Evolutionary conservation across 768 basidiomycete species (phyloP), one percentile per base, ranked within the genome.

Genomic region (Kockovaella imperatae): DNA sequence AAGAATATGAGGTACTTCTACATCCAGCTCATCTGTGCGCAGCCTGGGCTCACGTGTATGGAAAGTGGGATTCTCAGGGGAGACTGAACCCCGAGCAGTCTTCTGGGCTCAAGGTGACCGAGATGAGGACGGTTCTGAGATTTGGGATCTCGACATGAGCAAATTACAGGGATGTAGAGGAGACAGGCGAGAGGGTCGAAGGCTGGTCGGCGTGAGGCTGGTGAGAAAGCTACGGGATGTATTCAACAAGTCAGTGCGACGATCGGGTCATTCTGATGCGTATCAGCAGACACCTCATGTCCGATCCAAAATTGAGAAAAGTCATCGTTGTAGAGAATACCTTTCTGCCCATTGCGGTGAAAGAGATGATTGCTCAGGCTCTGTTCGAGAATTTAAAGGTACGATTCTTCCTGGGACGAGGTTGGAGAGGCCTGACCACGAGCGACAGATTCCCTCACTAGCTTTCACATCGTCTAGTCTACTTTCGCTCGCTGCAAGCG

Each of bases 1-100:
- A 4, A 14, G 29, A 13, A 18, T 18, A 14, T 36, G 10, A 28
- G 14, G 8, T 35, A 35, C 17, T 42, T 6, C 30, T 17, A 17
- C 15, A 25, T 17, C 25, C 21, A 28, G 25, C 30, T 49, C 32
- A 47, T 1, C 4, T 31, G 24, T 4, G 13, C 8, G 5, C 40
- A 69, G 68, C 70, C 84, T 90, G 20, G 95, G 95, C 17, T 89
- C 87, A 38, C 77, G 83, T 45, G 78, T 90, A 52, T 97, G 93
- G 91, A 95, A 91, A 74, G 87, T 91, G 10, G 95, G 95, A 2
- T 97, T 96, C 75, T 91, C 89, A 62, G 93, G 93, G 13, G 95
- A 99, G 74, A 82, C 89, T 3, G 78, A 81, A 50, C 90, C 95
- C 7, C 73, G 95, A 59, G 84, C 88, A 47, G 83, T 90, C n/a